These are phyloP conservation scores for Manihot esculenta DNA, from an alignment of 441 rosid genomes.

Conservation along the genomic window DNA sequence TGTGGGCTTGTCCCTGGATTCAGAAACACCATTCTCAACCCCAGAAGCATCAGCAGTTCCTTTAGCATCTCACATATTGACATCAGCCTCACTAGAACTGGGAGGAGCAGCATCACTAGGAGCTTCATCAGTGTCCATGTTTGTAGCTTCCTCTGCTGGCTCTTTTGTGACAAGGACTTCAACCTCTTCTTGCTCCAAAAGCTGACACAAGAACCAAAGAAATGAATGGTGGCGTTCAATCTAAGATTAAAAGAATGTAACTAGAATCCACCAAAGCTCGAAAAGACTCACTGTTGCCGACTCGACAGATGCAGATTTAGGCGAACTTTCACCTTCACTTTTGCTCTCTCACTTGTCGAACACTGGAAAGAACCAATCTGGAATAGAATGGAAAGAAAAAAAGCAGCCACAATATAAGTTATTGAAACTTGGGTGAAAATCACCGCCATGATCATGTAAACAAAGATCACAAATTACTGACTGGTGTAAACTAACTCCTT, in stretches of 20 bases:
- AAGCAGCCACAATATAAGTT: slow-evolving; percentile 14
- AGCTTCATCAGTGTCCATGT: slow-evolving; percentile 83
- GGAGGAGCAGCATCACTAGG: slow-evolving; percentile 39
- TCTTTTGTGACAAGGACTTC: slow-evolving; percentile 78
- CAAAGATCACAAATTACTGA: neutral
- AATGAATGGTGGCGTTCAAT: too few relatives aligned
- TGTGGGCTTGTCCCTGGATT: slow-evolving; percentile 64
- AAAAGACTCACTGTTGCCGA: slow-evolving; percentile 71
- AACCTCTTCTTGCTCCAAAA: slow-evolving; percentile 85
- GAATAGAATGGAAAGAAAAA: neutral
- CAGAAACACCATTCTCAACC: slow-evolving; percentile 68
- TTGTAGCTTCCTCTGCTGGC: slow-evolving; percentile 44
- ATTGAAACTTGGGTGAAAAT: neutral
- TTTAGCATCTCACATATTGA: slow-evolving; percentile 73
- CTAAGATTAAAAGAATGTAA: neutral
- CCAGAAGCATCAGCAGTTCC: slow-evolving; percentile 52
- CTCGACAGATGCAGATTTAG: slow-evolving; percentile 80
- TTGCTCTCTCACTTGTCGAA: slow-evolving; percentile 66
- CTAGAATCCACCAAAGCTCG: neutral
- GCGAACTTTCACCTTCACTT: slow-evolving; percentile 85
- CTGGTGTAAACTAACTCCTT: neutral
- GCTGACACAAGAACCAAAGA: slow-evolving; percentile 41
- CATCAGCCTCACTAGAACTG: slow-evolving; percentile 61
- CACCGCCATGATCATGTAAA: neutral
- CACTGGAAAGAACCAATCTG: slow-evolving; percentile 98